Base-by-base conservation (phyloP, 352 stramenopile genomes). In the Pythium scleroteichum region DNA sequence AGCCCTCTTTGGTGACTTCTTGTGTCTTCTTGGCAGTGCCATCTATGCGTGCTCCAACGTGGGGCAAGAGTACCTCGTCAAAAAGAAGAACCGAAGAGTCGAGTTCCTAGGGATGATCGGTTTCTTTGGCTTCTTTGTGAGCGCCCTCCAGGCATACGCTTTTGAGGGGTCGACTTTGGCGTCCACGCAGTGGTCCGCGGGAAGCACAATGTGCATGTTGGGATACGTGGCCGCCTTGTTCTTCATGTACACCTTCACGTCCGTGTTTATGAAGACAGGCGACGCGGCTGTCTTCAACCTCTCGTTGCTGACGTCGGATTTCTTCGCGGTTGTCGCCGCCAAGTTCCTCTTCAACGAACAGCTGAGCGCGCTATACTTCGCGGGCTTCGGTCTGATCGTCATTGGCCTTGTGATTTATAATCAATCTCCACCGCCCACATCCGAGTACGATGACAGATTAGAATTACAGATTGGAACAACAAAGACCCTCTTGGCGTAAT, bases 251-350 rank as follows among this genome's bases (percentile, higher is more conserved):
- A 85, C 85, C 16, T 82, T 79, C 50, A 97, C 87, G 4, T 95
- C 87, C 53, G 79, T 79, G 58, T 90, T 90, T 59, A 76, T 90
- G 51, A 82, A 87, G 27, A 78, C 80, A 12, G 87, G 83, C 35
- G 96, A 99, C 82, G 92, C 96, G 9, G 96, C 95, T 10, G 72
- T 98, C 24, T 95, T 99, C 67, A 99, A 99, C 77, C 71, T 99
- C 42, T 98, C 90, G 12, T 69, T 99, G 53, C 92, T 99, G 64
- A 97, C 94, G 17, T 97, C 93, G 48, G 96, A 98, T 69, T 86
- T 98, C 38, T 99, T 97, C 75, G 93, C 94, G 0, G 91, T 99
- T 47, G 72, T 96, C 23, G 82, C 78, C 4, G 76, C 71, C 94
- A 69, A 96, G 94, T 90, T 89, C 76, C 53, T 97, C 73, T 87